These are phyloP conservation scores for Glycyrrhiza uralensis DNA, from an alignment of 306 rosid genomes.

Conservation along the genomic window DNA sequence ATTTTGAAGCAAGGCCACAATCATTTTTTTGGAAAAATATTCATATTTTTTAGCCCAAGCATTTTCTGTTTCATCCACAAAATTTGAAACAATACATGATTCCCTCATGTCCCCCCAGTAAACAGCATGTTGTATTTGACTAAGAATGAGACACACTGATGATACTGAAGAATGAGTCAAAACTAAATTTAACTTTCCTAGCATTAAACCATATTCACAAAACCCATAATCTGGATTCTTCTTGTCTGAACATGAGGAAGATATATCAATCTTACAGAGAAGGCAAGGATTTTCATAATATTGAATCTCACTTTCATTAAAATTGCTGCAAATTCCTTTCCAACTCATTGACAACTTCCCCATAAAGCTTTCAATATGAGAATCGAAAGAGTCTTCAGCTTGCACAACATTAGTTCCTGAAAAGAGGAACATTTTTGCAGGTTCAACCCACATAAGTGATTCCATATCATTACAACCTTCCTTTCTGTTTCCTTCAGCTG, in stretches of 20 bases:
- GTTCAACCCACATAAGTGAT: conserved; percentile 64
- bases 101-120: conserved; percentile 39
- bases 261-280: conserved; percentile 56
- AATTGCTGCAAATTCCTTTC: conserved; percentile 47
- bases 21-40: conserved; percentile 39
- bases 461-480: conserved; percentile 35
- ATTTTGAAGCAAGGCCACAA: conserved; percentile 48
- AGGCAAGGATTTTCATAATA: conserved; percentile 69
- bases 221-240: conserved; percentile 45
- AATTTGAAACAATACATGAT: conserved; percentile 22
- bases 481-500: conserved; percentile 36
- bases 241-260: conserved; percentile 41
- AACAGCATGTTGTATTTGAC: conserved; percentile 52
- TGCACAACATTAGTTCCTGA: conserved; percentile 38
- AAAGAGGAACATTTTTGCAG: conserved; percentile 46
- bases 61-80: conserved; percentile 35
- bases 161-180: conserved; percentile 59
- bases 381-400: conserved; percentile 44
- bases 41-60: conserved; percentile 39
- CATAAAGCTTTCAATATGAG: conserved; percentile 42
- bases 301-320: conserved; percentile 46
- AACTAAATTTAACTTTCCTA: conserved; percentile 72
- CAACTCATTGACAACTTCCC: conserved; percentile 56
- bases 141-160: conserved; percentile 53
- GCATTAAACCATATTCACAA: conserved; percentile 58